phyloP scores from a whole-genome alignment of 805 yeast species.

The Yamadazyma phyllophila region DNA sequence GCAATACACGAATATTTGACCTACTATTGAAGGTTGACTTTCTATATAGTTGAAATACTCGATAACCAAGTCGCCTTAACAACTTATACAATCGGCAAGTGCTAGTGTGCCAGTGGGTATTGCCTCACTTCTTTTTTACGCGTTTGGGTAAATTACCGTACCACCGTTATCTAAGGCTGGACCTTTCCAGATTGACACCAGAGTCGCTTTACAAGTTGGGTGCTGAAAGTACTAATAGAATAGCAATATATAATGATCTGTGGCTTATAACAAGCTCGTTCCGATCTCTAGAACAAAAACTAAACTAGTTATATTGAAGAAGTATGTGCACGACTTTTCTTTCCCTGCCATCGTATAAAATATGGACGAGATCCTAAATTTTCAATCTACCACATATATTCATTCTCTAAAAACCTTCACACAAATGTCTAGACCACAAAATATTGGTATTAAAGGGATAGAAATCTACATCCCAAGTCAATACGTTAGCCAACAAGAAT shows the following conservation, averaged over 20 bases:
- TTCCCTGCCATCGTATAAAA: conserved; percentile 8
- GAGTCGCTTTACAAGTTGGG: no score
- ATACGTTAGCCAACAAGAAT: conserved; percentile 78
- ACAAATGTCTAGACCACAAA: conserved; percentile 35
- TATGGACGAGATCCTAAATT: conserved; percentile 8
- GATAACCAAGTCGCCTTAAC: no score
- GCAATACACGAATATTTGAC: no score
- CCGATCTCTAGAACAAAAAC: no score
- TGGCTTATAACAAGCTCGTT: no score
- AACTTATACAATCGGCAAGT: no score
- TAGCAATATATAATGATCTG: no score
- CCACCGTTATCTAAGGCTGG: neutral
- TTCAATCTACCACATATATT: conserved; percentile 2
- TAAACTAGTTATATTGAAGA: neutral
- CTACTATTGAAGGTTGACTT: no score
- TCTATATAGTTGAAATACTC: no score
- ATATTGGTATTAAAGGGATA: conserved; percentile 95
- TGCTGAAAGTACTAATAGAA: no score
- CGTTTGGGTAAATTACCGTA: neutral
- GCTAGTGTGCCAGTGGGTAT: no score
- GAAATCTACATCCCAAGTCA: conserved; percentile 81
- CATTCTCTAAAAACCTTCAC: neutral
- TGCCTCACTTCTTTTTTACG: neutral
- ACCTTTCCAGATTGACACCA: no score
- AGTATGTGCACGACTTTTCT: conserved; percentile 3